Conservation (phyloP, 768 basidiomycete genomes). For the Lactarius trivialis region DNA sequence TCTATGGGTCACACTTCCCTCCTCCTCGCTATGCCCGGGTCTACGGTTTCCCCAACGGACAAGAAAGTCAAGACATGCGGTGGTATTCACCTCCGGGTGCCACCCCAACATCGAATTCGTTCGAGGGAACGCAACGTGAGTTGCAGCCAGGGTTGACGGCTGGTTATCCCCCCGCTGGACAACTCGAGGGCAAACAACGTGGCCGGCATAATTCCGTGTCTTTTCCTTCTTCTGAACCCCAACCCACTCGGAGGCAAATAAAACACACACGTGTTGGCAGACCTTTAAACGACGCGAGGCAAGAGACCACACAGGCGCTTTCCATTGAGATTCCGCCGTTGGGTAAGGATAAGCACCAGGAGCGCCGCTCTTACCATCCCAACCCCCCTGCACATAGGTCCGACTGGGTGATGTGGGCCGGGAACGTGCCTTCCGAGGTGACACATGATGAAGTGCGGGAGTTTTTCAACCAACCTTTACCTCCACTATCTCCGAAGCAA, state of each 20-base stretch:
- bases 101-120: constrained; percentile 17
- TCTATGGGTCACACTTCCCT: constrained; percentile 37
- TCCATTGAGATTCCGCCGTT: constrained; percentile 3
- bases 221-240: background rate
- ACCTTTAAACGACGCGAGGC: background rate
- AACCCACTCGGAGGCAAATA: background rate
- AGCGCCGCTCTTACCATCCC: constrained; percentile 59
- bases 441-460: constrained; percentile 79
- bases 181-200: background rate
- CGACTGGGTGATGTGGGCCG: constrained; percentile 96
- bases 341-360: constrained; percentile 2
- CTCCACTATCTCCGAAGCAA: constrained; percentile 14
- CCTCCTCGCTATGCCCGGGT: constrained; percentile 32
- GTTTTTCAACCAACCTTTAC: constrained; percentile 55
- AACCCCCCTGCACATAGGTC: constrained; percentile 68
- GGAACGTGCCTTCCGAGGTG: constrained; percentile 83
- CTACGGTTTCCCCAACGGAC: constrained; percentile 27
- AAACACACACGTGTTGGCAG: background rate
- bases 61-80: constrained; percentile 46
- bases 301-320: background rate
- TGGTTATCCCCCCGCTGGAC: constrained; percentile 26
- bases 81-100: constrained; percentile 39
- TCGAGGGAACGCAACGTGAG: constrained; percentile 27
- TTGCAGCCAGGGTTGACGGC: constrained; percentile 33
- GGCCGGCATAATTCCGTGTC: background rate